phyloP scores from a whole-genome alignment of 139 green algal species.

The Chlamydomonas sphaeroides region DNA sequence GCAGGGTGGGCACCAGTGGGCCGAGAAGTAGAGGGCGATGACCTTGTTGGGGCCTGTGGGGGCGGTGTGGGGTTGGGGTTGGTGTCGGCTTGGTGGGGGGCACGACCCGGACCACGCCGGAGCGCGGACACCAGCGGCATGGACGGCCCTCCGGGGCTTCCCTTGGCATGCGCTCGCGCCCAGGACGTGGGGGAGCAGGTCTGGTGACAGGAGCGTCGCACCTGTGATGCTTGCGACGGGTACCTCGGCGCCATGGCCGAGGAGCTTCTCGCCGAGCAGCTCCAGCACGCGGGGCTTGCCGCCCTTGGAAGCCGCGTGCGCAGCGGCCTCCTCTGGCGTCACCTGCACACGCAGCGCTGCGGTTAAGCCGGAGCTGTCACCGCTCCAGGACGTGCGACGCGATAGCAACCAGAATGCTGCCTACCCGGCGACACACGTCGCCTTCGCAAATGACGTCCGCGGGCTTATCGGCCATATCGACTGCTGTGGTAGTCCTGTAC shows the following conservation, averaged over 20 bases:
- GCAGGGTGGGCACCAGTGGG: conserved; percentile 47
- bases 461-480: neutral
- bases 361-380: no score
- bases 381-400: no score
- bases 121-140: no score
- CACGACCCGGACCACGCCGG: no score
- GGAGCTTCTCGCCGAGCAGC: neutral
- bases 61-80: no score
- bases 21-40: conserved; percentile 33
- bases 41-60: conserved; percentile 28
- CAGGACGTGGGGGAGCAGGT: no score
- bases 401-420: neutral
- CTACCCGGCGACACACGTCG: conserved; percentile 23
- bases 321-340: conserved; percentile 14
- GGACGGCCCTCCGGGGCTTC: no score
- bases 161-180: no score
- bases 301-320: neutral
- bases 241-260: neutral
- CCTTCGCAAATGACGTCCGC: conserved; percentile 30
- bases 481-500: no score
- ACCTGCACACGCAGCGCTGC: no score
- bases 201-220: no score
- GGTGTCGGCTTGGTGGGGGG: no score
- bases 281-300: neutral
- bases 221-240: conserved; percentile 17